Conservation (phyloP, 1,284 basidiomycete species). For the Puccinia triticina region DNA sequence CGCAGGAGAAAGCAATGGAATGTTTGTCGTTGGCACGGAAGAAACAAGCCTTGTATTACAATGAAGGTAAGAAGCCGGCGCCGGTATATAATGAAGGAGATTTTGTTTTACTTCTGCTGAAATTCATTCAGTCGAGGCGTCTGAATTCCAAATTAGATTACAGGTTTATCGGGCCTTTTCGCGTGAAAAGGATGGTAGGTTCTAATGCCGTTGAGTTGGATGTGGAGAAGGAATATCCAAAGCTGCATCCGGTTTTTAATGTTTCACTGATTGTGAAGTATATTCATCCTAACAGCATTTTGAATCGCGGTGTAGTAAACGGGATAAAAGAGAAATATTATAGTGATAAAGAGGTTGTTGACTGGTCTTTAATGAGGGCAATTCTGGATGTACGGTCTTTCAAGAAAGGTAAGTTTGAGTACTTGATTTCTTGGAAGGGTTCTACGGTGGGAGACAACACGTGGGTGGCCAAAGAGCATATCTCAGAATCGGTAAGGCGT, state of each 20-base stretch:
- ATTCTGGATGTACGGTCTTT: neutral
- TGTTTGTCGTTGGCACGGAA: too few relatives aligned
- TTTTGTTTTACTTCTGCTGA: neutral
- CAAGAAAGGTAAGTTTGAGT: neutral
- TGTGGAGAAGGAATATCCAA: neutral
- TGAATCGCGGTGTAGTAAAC: neutral
- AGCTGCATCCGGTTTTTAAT: slow-evolving; percentile 30
- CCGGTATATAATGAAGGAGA: too few relatives aligned
- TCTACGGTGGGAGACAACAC: neutral
- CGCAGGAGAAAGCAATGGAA: too few relatives aligned
- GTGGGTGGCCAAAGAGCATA: neutral
- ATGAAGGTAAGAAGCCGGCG: too few relatives aligned
- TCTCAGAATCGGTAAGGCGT: neutral
- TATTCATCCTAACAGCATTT: too few relatives aligned
- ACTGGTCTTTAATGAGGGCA: neutral
- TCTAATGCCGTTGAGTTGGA: neutral
- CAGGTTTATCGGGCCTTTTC: neutral
- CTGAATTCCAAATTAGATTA: slow-evolving; percentile 12
- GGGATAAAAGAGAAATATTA: too few relatives aligned
- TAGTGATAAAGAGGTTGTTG: neutral
- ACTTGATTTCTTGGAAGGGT: neutral
- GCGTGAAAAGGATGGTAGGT: slow-evolving; percentile 13
- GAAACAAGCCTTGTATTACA: too few relatives aligned
- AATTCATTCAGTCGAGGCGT: neutral
- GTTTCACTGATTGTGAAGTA: neutral